A percentile compares a stretch with the other conserved stretches of the same genome.
These are phyloP conservation scores for Microthlaspi erraticum DNA, from an alignment of 345 rosid genomes.

Conservation along the genomic window DNA sequence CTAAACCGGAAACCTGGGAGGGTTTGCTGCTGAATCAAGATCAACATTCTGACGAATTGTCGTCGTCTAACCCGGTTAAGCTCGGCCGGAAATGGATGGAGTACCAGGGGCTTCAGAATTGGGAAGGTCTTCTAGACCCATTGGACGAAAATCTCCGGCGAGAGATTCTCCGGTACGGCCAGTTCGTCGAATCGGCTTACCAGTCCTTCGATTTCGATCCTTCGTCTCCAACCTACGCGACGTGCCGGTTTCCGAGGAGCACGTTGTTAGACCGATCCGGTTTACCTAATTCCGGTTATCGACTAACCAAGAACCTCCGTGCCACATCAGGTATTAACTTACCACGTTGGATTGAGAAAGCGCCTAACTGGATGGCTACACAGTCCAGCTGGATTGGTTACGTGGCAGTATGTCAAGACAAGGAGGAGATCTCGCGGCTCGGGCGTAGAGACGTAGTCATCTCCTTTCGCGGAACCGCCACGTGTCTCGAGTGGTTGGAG, in stretches of 20 bases:
- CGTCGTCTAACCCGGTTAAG: conserved; percentile 37
- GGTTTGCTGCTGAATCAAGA: conserved; percentile 35
- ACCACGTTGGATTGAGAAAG: conserved; percentile 75
- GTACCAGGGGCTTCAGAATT: conserved; percentile 54
- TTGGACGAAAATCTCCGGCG: conserved; percentile 75
- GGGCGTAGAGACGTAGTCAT: conserved; percentile 91
- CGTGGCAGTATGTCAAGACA: conserved; percentile 86
- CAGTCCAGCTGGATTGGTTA: conserved; percentile 96
- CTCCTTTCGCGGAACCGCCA: conserved; percentile 84
- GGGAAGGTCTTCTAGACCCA: conserved; percentile 80
- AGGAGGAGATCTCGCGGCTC: conserved; percentile 72
- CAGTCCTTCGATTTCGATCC: conserved; percentile 76
- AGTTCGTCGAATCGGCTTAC: conserved; percentile 81
- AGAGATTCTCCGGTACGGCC: conserved; percentile 87
- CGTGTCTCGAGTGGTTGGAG: conserved; percentile 94
- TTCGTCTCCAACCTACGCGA: conserved; percentile 66
- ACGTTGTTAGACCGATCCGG: conserved; percentile 68
- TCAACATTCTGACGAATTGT: not conserved
- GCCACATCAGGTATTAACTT: conserved; percentile 77
- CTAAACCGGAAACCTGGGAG: conserved; percentile 44
- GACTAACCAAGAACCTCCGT: conserved; percentile 62
- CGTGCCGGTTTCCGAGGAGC: conserved; percentile 58
- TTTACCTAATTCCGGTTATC: conserved; percentile 64
- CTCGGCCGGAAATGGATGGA: conserved; percentile 50
- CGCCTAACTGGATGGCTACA: conserved; percentile 65